phyloP scores from a whole-genome alignment of 2,329 filamentous ascomycete genomes.

The Ophioceras dolichostomum region DNA sequence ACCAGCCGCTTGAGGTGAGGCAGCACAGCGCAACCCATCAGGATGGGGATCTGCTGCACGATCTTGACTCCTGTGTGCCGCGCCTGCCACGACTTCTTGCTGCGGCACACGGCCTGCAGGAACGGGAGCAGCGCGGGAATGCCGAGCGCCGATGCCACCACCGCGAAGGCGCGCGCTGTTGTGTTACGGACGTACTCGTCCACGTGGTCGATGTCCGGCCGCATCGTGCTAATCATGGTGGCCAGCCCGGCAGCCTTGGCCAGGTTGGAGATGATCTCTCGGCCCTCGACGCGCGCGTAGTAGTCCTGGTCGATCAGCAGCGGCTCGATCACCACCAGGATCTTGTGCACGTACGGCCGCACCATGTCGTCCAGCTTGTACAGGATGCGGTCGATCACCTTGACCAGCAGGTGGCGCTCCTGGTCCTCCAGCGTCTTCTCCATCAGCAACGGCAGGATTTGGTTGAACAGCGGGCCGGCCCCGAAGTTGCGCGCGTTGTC shows the following conservation, averaged over 20 bases:
- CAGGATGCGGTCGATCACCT: slow-evolving; percentile 95
- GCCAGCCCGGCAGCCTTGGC: slow-evolving; percentile 93
- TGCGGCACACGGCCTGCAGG: slow-evolving; percentile 86
- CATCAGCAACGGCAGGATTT: slow-evolving; percentile 94
- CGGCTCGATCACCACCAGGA: slow-evolving; percentile 97
- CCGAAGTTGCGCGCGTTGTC: slow-evolving; percentile 96
- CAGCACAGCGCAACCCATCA: slow-evolving; percentile 95
- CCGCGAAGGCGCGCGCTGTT: slow-evolving; percentile 90
- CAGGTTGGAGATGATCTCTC: slow-evolving; percentile 97
- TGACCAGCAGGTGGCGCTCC: slow-evolving; percentile 94
- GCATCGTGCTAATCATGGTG: slow-evolving; percentile 99
- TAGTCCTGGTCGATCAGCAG: slow-evolving; percentile 98
- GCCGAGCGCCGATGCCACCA: slow-evolving; percentile 89
- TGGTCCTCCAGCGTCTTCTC: slow-evolving; percentile 97
- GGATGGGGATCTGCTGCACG: slow-evolving; percentile 93
- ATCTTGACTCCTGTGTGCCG: slow-evolving; percentile 98
- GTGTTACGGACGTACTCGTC: slow-evolving; percentile 99
- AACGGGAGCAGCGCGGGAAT: slow-evolving; percentile 94
- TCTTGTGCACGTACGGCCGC: slow-evolving; percentile 94
- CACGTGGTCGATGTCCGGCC: slow-evolving; percentile 95
- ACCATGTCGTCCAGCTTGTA: slow-evolving; percentile 98
- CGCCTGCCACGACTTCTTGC: slow-evolving; percentile 98
- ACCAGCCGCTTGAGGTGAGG: slow-evolving; percentile 93
- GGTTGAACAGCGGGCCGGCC: slow-evolving; percentile 87
- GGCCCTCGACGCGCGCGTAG: slow-evolving; percentile 93